Evolutionary conservation across 2,329 filamentous ascomycete species (phyloP), one percentile per base, ranked within the genome.

Genomic region (Trichoderma lentiforme): DNA sequence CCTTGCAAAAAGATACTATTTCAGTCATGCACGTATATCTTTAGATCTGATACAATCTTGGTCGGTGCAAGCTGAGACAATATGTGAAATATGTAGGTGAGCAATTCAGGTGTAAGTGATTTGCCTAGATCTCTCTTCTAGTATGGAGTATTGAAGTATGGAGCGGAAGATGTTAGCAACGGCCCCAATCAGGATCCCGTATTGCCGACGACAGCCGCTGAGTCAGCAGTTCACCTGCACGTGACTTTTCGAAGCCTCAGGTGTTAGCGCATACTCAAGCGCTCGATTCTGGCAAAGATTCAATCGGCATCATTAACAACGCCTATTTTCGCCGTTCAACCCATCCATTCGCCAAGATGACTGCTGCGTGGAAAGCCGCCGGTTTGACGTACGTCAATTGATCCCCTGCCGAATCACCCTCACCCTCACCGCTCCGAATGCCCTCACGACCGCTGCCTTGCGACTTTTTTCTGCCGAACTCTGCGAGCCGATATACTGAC

Each of bases 351-450:
- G 83, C 83, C 89, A 93, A 89, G 87, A 99, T 98, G 96, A 88
- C 92, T 86, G 95, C 95, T 88, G 93, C 95, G 83, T 99, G 95
- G 96, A 98, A 98, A 93, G 90, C 95, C 82, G 93, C 96, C 84
- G 96, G 96, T 86, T 88, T 98, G 83, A 97, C 91, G 95, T 97
- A 92, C 84, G 93, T 88, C 77, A 78, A 82, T 80, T 79, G 76
- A 78, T 51, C 66, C 73, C 73, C 8, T 39, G 32, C 61, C 71
- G 67, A 60, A 64, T 14, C 24, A 3, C 26, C 14, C 30, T 56
- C 68, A 47, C 15, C 39, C 43, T 14, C 56, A 15, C 57, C 21
- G 39, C 9, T 39, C 39, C 67, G 57, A 53, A 26, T 28, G 1
- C 28, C 32, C 60, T 6, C 36, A 14, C 36, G 15, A 53, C 30